phyloP scores from a whole-genome alignment of 495 filamentous ascomycete genomes.

The Sordaria brevicollis region DNA sequence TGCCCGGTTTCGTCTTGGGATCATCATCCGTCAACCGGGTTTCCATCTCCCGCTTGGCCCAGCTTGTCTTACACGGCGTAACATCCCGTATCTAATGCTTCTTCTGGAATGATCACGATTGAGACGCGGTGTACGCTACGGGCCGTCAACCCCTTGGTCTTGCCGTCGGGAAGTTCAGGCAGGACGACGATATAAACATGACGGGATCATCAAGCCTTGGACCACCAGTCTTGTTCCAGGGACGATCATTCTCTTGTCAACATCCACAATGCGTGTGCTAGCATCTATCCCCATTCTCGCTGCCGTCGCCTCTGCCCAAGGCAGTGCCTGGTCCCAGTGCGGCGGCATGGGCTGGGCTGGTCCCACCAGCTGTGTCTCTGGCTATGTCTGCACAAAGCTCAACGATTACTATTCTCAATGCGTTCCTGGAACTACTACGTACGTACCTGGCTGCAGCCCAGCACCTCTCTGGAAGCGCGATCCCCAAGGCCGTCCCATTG shows the following conservation, averaged over 20 bases:
- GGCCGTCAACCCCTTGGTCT: neutral
- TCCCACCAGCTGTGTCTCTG: conserved; percentile 4
- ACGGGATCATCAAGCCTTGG: neutral
- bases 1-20: neutral
- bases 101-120: neutral
- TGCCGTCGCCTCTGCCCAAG: conserved; percentile 8
- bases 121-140: neutral
- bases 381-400: conserved; percentile 7
- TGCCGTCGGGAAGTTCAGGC: neutral
- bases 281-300: conserved; percentile 5
- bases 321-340: conserved; percentile 15
- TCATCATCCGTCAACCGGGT: neutral
- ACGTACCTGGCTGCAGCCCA: conserved; percentile 3
- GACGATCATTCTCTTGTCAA: neutral
- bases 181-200: neutral
- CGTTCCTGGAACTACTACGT: neutral
- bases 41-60: neutral
- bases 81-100: neutral
- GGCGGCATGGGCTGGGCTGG: conserved; percentile 6
- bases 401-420: neutral
- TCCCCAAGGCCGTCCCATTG: neutral
- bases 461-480: neutral
- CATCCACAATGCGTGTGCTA: conserved; percentile 5
- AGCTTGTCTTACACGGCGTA: neutral
- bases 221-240: neutral